Evolutionary conservation across 192 early-diverging fungal species (phyloP).

Genomic region (Rhizophlyctis rosea): DNA sequence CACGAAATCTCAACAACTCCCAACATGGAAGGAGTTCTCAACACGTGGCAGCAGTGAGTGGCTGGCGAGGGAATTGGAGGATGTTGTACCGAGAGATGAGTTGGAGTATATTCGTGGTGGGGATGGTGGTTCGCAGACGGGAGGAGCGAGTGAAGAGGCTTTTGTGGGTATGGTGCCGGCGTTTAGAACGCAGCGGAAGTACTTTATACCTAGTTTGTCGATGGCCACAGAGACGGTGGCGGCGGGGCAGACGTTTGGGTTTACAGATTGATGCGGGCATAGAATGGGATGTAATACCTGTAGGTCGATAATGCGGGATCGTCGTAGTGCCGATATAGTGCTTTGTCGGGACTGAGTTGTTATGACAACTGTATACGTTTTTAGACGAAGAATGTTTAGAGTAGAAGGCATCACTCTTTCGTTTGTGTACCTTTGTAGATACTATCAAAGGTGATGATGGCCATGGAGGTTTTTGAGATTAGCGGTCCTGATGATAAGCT

Average conservation of each 20-base stretch:
- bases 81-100: conserved; percentile 16
- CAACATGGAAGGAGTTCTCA: conserved; percentile 19
- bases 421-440: no score
- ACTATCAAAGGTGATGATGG: no score
- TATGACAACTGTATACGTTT: no score
- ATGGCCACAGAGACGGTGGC: conserved; percentile 24
- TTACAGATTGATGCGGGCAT: no score
- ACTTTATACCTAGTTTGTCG: conserved; percentile 26
- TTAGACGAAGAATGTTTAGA: no score
- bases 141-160: background rate
- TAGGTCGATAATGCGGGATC: no score
- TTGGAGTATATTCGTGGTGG: conserved; percentile 32
- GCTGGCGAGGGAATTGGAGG: conserved; percentile 22
- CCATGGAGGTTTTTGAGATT: no score
- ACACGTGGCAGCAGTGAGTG: conserved; percentile 3
- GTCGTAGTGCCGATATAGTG: no score
- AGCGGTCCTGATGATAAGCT: no score
- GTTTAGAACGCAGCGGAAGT: conserved; percentile 28
- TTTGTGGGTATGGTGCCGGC: background rate
- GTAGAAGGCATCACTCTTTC: no score
- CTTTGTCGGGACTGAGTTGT: no score
- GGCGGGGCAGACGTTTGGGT: conserved; percentile 19
- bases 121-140: background rate
- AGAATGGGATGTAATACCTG: no score
- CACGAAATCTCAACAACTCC: background rate